Percentiles rank a stretch among this genome's conserved stretches.
These are phyloP conservation scores for Xylaria scruposa DNA, from an alignment of 495 filamentous ascomycete genomes.

Conservation along the genomic window DNA sequence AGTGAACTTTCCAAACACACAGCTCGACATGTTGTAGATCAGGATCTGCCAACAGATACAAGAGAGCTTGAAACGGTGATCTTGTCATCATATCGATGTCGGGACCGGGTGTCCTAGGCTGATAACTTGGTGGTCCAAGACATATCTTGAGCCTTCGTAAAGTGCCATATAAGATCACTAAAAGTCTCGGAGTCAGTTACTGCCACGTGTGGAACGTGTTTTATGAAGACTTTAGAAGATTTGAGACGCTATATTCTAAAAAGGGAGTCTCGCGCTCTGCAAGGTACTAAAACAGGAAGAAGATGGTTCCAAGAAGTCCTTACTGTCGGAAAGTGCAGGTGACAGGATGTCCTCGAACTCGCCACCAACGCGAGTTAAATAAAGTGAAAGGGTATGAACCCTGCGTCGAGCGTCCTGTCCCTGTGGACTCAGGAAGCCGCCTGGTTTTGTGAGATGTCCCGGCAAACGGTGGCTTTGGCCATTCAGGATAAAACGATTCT, in stretches of 20 bases:
- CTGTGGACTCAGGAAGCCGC: conserved; percentile 30
- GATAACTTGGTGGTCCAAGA: conserved; percentile 29
- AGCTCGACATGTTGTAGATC: conserved; percentile 38
- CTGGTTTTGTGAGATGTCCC: conserved; percentile 33
- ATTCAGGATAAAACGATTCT: conserved; percentile 43
- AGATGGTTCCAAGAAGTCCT: neutral
- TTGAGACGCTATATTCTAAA: neutral
- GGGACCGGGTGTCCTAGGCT: conserved; percentile 18
- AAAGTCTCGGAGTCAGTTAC: neutral
- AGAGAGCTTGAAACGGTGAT: conserved; percentile 38
- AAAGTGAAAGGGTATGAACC: conserved; percentile 37
- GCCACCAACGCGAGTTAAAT: conserved; percentile 40
- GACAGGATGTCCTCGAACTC: conserved; percentile 38
- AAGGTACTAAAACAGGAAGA: conserved; percentile 17
- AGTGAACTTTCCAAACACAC: conserved; percentile 34
- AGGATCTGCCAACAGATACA: conserved; percentile 41
- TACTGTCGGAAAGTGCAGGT: conserved; percentile 35
- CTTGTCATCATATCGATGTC: conserved; percentile 33
- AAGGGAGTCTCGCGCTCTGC: neutral
- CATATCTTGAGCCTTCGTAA: conserved; percentile 38
- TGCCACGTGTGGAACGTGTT: neutral
- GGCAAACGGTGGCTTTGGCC: conserved; percentile 38
- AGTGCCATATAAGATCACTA: conserved; percentile 35
- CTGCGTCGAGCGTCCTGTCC: conserved; percentile 37
- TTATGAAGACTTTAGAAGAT: too few species aligned